Percentiles rank a stretch among this genome's conserved stretches.
These are phyloP conservation scores for Acer campestre DNA, from an alignment of 345 rosid species.

Conservation along the genomic window DNA sequence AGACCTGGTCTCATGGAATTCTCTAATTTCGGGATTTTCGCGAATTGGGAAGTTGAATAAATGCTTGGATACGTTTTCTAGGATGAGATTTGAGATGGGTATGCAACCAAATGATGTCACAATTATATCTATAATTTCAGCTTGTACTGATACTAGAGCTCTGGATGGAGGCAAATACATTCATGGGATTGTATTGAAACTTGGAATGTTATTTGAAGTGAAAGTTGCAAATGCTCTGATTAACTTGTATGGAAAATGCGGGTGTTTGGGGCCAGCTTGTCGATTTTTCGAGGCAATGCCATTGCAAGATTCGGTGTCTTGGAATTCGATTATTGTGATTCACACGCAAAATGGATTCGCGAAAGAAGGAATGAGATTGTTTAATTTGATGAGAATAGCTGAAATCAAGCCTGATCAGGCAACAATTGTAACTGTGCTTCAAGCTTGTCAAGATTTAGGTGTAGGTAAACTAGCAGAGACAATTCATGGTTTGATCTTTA, in stretches of 20 bases:
- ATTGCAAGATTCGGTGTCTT: conserved; percentile 52
- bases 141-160: conserved; percentile 42
- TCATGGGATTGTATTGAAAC: conserved; percentile 60
- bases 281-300: conserved; percentile 47
- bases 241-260: conserved; percentile 61
- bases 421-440: conserved; percentile 46
- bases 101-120: conserved; percentile 56
- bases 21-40: conserved; percentile 55
- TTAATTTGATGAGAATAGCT: conserved; percentile 46
- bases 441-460: conserved; percentile 58
- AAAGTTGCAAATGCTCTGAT: conserved; percentile 59
- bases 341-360: conserved; percentile 41
- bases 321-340: conserved; percentile 62
- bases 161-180: conserved; percentile 46
- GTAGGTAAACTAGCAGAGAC: conserved; percentile 47
- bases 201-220: conserved; percentile 46
- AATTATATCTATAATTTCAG: conserved; percentile 53
- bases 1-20: conserved; percentile 74
- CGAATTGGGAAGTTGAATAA: conserved; percentile 34
- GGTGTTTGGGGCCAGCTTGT: conserved; percentile 39
- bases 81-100: conserved; percentile 43
- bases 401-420: conserved; percentile 58
- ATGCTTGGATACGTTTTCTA: conserved; percentile 38
- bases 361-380: conserved; percentile 42
- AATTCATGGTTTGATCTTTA: conserved; percentile 46